Percentiles rank a stretch among this genome's conserved stretches.
These are phyloP conservation scores for Helichrysum umbraculigerum DNA, from an alignment of 129 eudicot species.

Conservation along the genomic window DNA sequence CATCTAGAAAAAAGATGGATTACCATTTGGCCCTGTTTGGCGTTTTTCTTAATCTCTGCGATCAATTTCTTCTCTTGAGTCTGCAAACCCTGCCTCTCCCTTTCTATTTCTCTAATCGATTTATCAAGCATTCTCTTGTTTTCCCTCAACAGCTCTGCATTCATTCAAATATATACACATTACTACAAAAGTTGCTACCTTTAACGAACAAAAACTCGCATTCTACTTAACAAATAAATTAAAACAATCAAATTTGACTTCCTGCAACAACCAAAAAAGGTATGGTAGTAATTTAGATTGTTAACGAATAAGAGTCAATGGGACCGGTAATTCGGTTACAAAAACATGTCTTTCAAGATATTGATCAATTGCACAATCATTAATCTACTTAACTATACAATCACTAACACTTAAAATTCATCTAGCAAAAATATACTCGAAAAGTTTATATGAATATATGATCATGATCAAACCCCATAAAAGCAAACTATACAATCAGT, in stretches of 20 bases:
- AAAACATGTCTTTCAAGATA: not conserved
- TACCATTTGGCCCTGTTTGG: constrained; percentile 98
- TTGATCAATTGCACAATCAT: not conserved
- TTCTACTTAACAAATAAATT: not conserved
- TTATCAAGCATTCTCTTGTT: constrained; percentile 95
- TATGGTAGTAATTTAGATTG: not conserved
- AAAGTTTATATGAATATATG: not conserved
- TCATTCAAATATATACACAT: not conserved
- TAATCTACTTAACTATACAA: not conserved
- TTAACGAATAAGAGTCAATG: not conserved
- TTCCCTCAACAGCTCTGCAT: constrained; percentile 90
- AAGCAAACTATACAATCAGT: constrained; percentile 10
- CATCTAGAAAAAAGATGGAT: not conserved
- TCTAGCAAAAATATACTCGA: not conserved
- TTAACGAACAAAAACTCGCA: not conserved
- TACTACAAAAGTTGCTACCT: not conserved
- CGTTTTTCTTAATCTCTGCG: constrained; percentile 84
- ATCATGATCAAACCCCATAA: constrained; percentile 11
- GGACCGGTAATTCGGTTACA: not conserved
- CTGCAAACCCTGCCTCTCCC: constrained; percentile 92
- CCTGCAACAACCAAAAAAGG: not conserved
- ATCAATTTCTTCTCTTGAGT: constrained; percentile 90
- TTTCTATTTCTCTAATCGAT: constrained; percentile 89
- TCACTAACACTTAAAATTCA: not conserved
- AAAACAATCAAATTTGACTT: not conserved